Evolutionary conservation across 306 rosid genomes (phyloP).

Genomic region (Nissolia schottii): DNA sequence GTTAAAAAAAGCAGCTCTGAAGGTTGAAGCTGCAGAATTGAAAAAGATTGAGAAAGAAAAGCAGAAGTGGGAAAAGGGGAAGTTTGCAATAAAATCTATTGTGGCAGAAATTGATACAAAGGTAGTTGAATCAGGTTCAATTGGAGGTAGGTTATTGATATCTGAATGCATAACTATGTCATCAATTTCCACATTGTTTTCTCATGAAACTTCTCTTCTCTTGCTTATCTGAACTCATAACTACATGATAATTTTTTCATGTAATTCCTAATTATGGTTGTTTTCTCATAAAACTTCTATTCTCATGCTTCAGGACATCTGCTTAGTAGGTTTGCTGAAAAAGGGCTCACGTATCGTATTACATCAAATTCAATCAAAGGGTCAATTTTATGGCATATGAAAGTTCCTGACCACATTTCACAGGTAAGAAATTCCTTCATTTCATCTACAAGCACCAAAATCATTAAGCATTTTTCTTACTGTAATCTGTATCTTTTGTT

Average conservation of each 20-base stretch:
- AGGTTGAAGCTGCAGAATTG: conserved; percentile 81
- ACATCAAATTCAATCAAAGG: conserved; percentile 78
- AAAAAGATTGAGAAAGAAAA: conserved; percentile 74
- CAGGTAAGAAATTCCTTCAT: conserved; percentile 46
- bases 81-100: conserved; percentile 70
- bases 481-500: neutral
- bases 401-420: conserved; percentile 72
- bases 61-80: conserved; percentile 88
- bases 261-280: neutral
- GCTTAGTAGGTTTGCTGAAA: conserved; percentile 86
- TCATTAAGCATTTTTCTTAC: conserved; percentile 4
- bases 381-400: conserved; percentile 88
- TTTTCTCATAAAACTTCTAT: conserved; percentile 12
- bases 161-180: neutral
- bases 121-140: conserved; percentile 80
- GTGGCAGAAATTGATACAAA: conserved; percentile 83
- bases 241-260: neutral
- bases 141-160: conserved; percentile 65
- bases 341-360: conserved; percentile 66
- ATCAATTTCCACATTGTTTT: conserved; percentile 2
- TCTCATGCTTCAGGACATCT: conserved; percentile 55
- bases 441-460: neutral
- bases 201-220: conserved; percentile 18
- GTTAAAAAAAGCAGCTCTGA: conserved; percentile 67
- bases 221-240: neutral